phyloP scores from a whole-genome alignment of 257 asterid genomes.

The Solanum dulcamara region DNA sequence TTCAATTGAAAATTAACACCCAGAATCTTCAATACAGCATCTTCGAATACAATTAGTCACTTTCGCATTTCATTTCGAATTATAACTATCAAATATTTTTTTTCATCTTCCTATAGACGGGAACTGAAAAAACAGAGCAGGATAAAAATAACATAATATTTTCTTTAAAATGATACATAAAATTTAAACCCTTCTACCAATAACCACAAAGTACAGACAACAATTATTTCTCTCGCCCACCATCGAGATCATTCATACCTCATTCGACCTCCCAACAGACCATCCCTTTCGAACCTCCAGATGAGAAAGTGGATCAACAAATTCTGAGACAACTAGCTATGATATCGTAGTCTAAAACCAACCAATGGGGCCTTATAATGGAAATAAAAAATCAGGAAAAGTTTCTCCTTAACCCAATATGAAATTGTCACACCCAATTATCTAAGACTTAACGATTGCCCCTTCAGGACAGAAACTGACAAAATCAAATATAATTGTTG shows the following conservation, averaged over 20 bases:
- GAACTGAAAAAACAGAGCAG: background rate
- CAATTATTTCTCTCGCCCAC: background rate
- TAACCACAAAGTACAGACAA: background rate
- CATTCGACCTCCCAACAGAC: background rate
- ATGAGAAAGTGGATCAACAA: background rate
- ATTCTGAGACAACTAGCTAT: background rate
- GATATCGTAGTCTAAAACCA: background rate
- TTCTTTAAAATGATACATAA: background rate
- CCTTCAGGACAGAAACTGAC: conserved; percentile 4
- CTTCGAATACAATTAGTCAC: background rate
- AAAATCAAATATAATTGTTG: background rate
- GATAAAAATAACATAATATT: background rate
- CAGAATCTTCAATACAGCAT: background rate
- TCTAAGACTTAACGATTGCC: background rate
- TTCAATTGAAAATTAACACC: background rate
- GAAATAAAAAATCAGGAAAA: background rate
- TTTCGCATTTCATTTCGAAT: background rate
- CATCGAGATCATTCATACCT: background rate
- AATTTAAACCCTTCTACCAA: background rate
- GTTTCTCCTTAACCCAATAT: background rate
- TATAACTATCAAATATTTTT: background rate
- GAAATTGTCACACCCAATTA: background rate
- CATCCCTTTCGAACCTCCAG: background rate
- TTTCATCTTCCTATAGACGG: background rate
- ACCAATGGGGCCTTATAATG: background rate